Percentiles rank a stretch among this genome's conserved stretches.
Conservation (phyloP, 75 land plant species). For the Sequoia sempervirens region DNA sequence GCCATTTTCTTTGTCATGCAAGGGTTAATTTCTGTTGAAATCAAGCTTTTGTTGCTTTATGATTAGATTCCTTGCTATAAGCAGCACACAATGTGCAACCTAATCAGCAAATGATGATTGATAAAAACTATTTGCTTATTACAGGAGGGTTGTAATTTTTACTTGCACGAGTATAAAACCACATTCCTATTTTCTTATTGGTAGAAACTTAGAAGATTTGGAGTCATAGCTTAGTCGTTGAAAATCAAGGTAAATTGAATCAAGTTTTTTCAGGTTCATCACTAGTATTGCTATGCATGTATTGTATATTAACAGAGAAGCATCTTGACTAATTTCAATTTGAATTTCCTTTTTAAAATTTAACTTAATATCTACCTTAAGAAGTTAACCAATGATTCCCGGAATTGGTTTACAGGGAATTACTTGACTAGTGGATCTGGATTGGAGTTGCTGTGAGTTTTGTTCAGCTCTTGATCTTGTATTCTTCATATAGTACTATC, state of each 20-base stretch:
- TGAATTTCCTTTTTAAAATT: neutral
- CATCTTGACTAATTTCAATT: neutral
- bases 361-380: neutral
- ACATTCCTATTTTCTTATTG: neutral
- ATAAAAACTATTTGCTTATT: neutral
- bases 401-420: neutral
- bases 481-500: neutral
- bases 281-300: neutral
- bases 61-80: neutral
- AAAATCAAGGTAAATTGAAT: conserved; percentile 3
- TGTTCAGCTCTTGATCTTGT: neutral
- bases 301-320: neutral
- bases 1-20: neutral
- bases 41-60: neutral
- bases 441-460: neutral
- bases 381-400: neutral
- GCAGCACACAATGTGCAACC: neutral
- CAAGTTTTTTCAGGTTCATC: neutral
- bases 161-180: neutral
- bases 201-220: neutral
- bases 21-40: neutral
- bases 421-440: neutral
- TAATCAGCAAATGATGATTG: neutral
- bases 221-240: neutral
- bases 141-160: neutral